Percentiles rank a stretch among this genome's conserved stretches.
Conservation (phyloP, 2,329 filamentous ascomycete species). For the Trichoderma sp. region DNA sequence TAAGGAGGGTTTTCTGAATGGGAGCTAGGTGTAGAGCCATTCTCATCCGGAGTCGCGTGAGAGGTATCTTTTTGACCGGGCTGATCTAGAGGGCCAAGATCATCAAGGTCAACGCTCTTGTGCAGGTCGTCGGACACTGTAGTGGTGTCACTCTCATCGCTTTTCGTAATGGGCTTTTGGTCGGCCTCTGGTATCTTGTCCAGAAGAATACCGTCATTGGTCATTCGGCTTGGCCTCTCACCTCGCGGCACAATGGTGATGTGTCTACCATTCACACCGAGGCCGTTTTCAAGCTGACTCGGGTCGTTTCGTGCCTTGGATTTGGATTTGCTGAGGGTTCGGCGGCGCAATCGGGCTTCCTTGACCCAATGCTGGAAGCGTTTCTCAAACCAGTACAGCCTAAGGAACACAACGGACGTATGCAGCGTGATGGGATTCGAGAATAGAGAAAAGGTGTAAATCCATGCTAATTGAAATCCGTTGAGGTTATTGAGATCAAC, state of each 20-base stretch:
- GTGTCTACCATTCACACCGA: slow-evolving; percentile 63
- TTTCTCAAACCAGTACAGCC: slow-evolving; percentile 98
- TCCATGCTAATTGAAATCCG: slow-evolving; percentile 69
- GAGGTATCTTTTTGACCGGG: background rate
- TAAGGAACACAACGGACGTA: slow-evolving; percentile 82
- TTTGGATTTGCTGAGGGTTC: slow-evolving; percentile 60
- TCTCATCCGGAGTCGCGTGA: background rate
- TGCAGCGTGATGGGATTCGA: slow-evolving; percentile 84
- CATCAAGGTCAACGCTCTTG: slow-evolving; percentile 21
- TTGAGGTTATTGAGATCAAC: slow-evolving; percentile 63
- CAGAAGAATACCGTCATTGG: slow-evolving; percentile 58
- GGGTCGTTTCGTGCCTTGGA: slow-evolving; percentile 46
- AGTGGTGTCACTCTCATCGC: slow-evolving; percentile 40
- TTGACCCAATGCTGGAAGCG: slow-evolving; percentile 80
- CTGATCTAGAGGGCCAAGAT: slow-evolving; percentile 11
- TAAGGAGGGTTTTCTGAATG: background rate
- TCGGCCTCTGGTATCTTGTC: slow-evolving; percentile 38
- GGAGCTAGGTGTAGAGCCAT: background rate
- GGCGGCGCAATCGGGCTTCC: slow-evolving; percentile 65
- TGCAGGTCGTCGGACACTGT: slow-evolving; percentile 30
- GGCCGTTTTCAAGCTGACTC: slow-evolving; percentile 56
- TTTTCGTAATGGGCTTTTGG: slow-evolving; percentile 25
- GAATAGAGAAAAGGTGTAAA: slow-evolving; percentile 69
- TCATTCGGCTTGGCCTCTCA: slow-evolving; percentile 53
- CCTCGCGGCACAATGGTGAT: slow-evolving; percentile 64